These are phyloP conservation scores for Thermothelomyces thermophilus DNA, from an alignment of 2,329 filamentous ascomycete genomes.

Conservation along the genomic window DNA sequence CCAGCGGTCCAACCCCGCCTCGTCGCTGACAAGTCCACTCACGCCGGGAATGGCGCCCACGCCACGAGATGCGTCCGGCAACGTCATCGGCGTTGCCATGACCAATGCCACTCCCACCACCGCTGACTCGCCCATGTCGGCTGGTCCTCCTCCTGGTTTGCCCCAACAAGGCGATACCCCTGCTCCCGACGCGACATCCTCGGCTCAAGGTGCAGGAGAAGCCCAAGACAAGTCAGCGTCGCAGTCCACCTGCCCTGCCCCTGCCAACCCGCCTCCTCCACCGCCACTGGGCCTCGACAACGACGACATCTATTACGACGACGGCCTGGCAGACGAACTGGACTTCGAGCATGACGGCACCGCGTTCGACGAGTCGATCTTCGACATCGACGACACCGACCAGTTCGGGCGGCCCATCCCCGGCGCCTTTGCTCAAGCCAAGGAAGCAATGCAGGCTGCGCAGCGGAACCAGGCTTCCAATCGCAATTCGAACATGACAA, in stretches of 20 bases:
- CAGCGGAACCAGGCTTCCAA: conserved; percentile 29
- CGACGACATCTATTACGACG: conserved; percentile 66
- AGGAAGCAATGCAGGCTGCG: conserved; percentile 38
- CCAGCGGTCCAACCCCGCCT: conserved; percentile 47
- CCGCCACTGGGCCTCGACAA: conserved; percentile 28
- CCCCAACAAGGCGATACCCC: conserved; percentile 24
- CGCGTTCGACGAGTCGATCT: conserved; percentile 66
- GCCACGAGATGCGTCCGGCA: conserved; percentile 49
- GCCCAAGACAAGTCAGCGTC: background rate
- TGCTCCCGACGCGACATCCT: conserved; percentile 38
- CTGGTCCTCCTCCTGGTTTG: conserved; percentile 7
- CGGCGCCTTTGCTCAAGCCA: conserved; percentile 49
- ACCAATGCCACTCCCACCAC: conserved; percentile 38
- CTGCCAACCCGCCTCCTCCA: conserved; percentile 3
- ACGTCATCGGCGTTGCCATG: conserved; percentile 51
- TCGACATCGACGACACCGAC: conserved; percentile 62
- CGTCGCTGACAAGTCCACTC: conserved; percentile 44
- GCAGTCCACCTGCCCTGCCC: conserved; percentile 22
- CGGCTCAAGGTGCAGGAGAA: background rate
- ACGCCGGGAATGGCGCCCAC: conserved; percentile 43
- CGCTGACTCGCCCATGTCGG: conserved; percentile 18
- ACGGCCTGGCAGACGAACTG: conserved; percentile 40
- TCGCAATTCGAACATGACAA: conserved; percentile 42
- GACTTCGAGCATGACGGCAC: conserved; percentile 47
- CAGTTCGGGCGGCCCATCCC: conserved; percentile 54